Percentiles rank a stretch among this genome's conserved stretches.
Conservation (phyloP, 1,284 basidiomycete genomes). For the Kwoniella shivajii region DNA sequence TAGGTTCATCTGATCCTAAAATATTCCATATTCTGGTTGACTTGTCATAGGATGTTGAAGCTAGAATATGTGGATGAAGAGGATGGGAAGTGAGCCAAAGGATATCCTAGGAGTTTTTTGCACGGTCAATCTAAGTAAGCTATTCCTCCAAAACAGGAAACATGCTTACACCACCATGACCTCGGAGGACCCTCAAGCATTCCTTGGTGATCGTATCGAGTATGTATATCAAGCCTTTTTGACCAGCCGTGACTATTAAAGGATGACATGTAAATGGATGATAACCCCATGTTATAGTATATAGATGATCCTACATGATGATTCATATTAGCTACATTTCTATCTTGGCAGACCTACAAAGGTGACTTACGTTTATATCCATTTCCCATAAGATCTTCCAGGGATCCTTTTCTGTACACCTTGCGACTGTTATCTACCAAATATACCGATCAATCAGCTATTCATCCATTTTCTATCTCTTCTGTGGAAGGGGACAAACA, state of each 20-base stretch:
- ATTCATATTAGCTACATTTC: background rate
- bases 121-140: no score
- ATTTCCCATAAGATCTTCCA: conserved; percentile 10
- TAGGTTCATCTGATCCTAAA: conserved; percentile 18
- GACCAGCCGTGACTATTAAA: conserved; percentile 32
- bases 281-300: conserved; percentile 36
- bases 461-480: no score
- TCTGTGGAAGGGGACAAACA: no score
- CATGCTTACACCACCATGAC: conserved; percentile 41
- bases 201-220: conserved; percentile 17
- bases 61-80: conserved; percentile 40
- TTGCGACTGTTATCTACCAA: conserved; percentile 9
- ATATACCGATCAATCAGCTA: no score
- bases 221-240: conserved; percentile 29
- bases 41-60: conserved; percentile 39
- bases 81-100: conserved; percentile 29
- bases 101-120: conserved; percentile 24
- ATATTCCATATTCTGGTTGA: conserved; percentile 45
- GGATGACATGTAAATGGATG: conserved; percentile 36
- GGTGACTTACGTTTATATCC: conserved; percentile 5
- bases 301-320: conserved; percentile 19
- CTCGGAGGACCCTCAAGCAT: conserved; percentile 23
- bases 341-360: background rate
- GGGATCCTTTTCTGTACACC: conserved; percentile 10
- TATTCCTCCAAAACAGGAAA: background rate